Percentiles rank a stretch among this genome's conserved stretches.
Evolutionary conservation across 257 asterid species (phyloP).

Genomic region (Solanum lignicaule): DNA sequence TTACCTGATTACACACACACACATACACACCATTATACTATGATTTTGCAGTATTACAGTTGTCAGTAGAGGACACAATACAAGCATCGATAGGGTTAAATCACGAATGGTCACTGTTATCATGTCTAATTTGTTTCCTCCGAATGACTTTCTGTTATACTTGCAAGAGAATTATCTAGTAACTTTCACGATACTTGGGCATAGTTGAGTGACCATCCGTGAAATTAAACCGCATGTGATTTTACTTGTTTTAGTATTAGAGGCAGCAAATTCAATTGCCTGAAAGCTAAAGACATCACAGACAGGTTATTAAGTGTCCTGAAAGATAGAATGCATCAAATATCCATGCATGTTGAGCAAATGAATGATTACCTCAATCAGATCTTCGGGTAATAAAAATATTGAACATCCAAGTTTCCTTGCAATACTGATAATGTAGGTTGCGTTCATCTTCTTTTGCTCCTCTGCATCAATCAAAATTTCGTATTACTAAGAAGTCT

Average conservation of each 20-base stretch:
- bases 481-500: not conserved
- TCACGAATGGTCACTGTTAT: not conserved
- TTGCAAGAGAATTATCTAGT: not conserved
- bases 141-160: not conserved
- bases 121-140: not conserved
- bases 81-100: not conserved
- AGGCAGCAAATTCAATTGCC: not conserved
- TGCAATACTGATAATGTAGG: constrained; percentile 87
- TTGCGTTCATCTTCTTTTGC: constrained; percentile 90
- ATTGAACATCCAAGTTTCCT: constrained; percentile 96
- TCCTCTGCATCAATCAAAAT: constrained; percentile 38
- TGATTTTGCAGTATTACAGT: not conserved
- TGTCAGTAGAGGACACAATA: not conserved
- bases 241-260: not conserved
- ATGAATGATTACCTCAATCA: constrained; percentile 55
- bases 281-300: not conserved
- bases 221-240: not conserved
- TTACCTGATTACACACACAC: constrained; percentile 18
- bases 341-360: not conserved
- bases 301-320: not conserved
- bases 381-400: constrained; percentile 89
- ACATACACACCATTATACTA: not conserved
- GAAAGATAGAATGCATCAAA: not conserved
- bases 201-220: not conserved
- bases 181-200: not conserved